Conservation (phyloP, 257 asterid species). For the Plantago ovata region DNA sequence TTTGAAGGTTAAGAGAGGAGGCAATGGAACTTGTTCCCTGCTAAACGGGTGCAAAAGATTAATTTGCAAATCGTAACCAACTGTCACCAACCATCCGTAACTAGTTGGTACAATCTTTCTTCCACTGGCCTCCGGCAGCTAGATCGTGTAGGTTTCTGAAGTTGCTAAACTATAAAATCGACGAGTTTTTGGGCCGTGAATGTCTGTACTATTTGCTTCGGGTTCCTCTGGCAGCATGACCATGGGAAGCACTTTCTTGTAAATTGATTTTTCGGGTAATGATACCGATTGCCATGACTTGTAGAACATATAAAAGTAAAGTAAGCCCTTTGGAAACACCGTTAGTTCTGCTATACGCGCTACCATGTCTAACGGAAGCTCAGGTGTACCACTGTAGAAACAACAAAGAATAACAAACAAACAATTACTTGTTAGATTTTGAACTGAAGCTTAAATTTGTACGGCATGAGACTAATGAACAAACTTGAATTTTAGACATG, state of each 20-base stretch:
- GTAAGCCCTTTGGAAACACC: background rate
- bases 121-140: background rate
- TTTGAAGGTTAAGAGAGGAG: background rate
- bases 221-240: constrained; percentile 1
- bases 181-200: background rate
- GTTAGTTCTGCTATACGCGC: background rate
- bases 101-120: background rate
- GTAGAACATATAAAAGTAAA: background rate
- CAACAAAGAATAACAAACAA: too few relatives aligned
- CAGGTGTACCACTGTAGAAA: too few relatives aligned
- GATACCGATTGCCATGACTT: constrained; percentile 1
- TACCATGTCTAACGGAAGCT: background rate
- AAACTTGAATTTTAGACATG: too few relatives aligned
- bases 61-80: constrained; percentile 1
- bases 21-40: background rate
- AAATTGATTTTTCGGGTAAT: too few relatives aligned
- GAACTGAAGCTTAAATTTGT: too few relatives aligned
- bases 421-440: too few relatives aligned
- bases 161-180: background rate
- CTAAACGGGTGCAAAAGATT: constrained; percentile 2
- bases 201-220: background rate
- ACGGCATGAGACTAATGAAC: too few relatives aligned
- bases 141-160: background rate
- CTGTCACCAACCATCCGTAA: background rate
- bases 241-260: too few relatives aligned